These are phyloP conservation scores for Chaetothyriales sp. DNA, from an alignment of 2,329 filamentous ascomycete genomes.

Conservation along the genomic window DNA sequence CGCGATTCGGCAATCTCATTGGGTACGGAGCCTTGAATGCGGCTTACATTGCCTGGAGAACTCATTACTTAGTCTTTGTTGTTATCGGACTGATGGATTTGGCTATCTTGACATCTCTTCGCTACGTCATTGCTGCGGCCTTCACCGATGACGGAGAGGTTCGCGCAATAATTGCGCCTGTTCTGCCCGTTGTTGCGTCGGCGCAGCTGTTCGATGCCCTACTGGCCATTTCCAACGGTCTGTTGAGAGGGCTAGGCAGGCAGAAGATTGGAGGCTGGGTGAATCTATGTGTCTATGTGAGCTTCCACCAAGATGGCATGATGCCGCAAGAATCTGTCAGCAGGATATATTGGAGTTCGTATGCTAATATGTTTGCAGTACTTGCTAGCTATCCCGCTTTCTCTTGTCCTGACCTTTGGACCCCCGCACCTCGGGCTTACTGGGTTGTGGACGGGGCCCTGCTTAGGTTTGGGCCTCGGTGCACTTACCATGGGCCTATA, in stretches of 20 bases:
- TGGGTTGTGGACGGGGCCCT: slow-evolving; percentile 55
- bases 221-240: slow-evolving; percentile 57
- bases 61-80: slow-evolving; percentile 49
- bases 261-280: slow-evolving; percentile 72
- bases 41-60: slow-evolving; percentile 57
- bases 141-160: slow-evolving; percentile 54
- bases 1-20: slow-evolving; percentile 70
- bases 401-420: slow-evolving; percentile 56
- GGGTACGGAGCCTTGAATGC: slow-evolving; percentile 63
- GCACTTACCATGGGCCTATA: slow-evolving; percentile 63
- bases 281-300: slow-evolving; percentile 55
- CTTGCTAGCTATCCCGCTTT: slow-evolving; percentile 59
- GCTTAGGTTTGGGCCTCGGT: slow-evolving; percentile 59
- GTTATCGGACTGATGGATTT: slow-evolving; percentile 60
- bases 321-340: too few species aligned
- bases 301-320: not conserved
- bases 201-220: slow-evolving; percentile 73
- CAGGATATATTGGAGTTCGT: not conserved
- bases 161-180: slow-evolving; percentile 45
- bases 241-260: slow-evolving; percentile 64
- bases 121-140: slow-evolving; percentile 54
- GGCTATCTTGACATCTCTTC: slow-evolving; percentile 46
- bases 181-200: slow-evolving; percentile 59
- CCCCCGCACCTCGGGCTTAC: slow-evolving; percentile 51
- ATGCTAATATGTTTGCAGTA: slow-evolving; percentile 32